phyloP scores from a whole-genome alignment of 2,329 filamentous ascomycete genomes.

The Colletotrichum brevisporum region DNA sequence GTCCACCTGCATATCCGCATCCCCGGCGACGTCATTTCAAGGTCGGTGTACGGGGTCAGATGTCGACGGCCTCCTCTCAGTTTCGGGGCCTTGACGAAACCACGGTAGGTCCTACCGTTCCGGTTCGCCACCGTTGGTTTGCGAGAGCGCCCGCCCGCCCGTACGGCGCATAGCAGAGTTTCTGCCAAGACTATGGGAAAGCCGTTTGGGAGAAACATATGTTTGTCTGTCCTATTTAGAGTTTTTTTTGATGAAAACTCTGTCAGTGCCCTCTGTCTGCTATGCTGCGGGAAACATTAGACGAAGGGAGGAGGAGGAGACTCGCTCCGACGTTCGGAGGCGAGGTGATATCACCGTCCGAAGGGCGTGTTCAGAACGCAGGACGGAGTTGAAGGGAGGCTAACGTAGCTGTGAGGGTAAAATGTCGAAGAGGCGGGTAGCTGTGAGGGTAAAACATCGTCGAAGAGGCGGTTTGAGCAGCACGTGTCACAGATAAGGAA shows the following conservation, averaged over 20 bases:
- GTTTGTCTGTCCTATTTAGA: conserved; percentile 21
- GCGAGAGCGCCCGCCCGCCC: neutral
- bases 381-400: no score
- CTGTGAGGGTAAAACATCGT: no score
- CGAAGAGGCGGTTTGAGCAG: no score
- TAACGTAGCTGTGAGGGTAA: no score
- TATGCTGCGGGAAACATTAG: conserved; percentile 6
- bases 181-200: conserved; percentile 19
- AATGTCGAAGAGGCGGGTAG: no score
- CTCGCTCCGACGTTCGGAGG: conserved; percentile 1
- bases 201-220: conserved; percentile 8
- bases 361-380: neutral
- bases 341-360: conserved; percentile 5
- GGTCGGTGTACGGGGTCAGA: no score
- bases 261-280: neutral
- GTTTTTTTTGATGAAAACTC: conserved; percentile 2
- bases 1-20: no score
- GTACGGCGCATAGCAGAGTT: conserved; percentile 19
- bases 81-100: neutral
- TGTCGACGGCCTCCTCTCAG: no score
- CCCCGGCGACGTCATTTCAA: no score
- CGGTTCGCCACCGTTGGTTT: conserved; percentile 13
- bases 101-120: conserved; percentile 17
- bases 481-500: no score
- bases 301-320: neutral